Conservation (phyloP, 257 asterid species). For the Craterostigma plantagineum region DNA sequence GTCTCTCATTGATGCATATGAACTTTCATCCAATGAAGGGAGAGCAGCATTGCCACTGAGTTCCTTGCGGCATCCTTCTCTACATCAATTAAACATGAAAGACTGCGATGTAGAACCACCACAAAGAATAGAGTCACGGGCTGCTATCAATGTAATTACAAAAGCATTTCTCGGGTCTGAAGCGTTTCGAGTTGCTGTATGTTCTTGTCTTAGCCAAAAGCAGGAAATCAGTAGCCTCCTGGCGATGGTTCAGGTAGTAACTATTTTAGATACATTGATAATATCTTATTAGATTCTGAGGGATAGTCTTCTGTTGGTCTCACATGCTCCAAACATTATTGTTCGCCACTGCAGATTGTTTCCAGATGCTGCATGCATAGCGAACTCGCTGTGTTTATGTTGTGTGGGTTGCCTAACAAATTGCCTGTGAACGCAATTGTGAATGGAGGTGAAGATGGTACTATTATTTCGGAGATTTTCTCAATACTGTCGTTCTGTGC, state of each 20-base stretch:
- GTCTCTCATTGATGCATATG: constrained; percentile 69
- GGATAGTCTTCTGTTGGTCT: too few species aligned
- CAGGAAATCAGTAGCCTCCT: constrained; percentile 40
- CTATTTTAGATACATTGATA: background rate
- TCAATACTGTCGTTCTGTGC: constrained; percentile 54
- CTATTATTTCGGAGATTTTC: constrained; percentile 77
- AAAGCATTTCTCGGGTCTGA: constrained; percentile 76
- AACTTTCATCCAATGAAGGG: constrained; percentile 34
- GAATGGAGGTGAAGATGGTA: constrained; percentile 95
- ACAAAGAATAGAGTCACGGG: constrained; percentile 27
- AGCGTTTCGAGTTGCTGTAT: constrained; percentile 71
- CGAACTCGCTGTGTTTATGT: constrained; percentile 41
- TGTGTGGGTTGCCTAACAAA: constrained; percentile 86
- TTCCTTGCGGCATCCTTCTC: constrained; percentile 35
- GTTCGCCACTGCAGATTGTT: constrained; percentile 26
- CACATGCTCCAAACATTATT: too few species aligned
- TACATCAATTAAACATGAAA: constrained; percentile 30
- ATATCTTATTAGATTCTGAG: too few species aligned
- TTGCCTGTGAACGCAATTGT: constrained; percentile 73
- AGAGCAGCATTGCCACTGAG: constrained; percentile 45
- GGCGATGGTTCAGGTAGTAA: constrained; percentile 67
- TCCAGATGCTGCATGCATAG: constrained; percentile 54
- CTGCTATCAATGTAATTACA: constrained; percentile 40
- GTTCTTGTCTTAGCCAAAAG: constrained; percentile 82
- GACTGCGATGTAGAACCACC: constrained; percentile 25